Percentiles rank a stretch among this genome's conserved stretches.
Evolutionary conservation across 176 grass and related monocot genomes (phyloP).

Genomic region (Carex scoparia): DNA sequence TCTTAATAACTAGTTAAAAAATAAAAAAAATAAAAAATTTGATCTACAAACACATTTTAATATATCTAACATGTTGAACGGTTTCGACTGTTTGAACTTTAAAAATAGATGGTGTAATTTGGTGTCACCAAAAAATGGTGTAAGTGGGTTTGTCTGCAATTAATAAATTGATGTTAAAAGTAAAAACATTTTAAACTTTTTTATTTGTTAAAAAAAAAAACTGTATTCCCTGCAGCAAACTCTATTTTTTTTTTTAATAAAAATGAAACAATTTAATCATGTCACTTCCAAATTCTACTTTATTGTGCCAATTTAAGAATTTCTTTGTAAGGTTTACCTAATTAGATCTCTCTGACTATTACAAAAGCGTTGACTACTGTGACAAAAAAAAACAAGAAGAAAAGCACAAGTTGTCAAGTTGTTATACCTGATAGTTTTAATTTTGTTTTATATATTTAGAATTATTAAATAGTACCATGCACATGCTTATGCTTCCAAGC

Average conservation of each 20-base stretch:
- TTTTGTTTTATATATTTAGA: conserved; percentile 10
- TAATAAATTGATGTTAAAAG: not conserved
- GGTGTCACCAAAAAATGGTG: too few relatives aligned
- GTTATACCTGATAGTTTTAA: not conserved
- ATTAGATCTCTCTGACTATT: not conserved
- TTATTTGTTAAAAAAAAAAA: not conserved
- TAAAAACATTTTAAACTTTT: not conserved
- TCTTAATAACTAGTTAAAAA: too few relatives aligned
- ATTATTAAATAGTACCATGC: not conserved
- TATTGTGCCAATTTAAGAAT: not conserved
- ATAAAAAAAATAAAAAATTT: too few relatives aligned
- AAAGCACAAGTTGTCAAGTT: not conserved
- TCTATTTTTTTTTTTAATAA: not conserved
- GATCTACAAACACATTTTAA: too few relatives aligned
- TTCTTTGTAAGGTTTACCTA: not conserved
- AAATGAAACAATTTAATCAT: not conserved
- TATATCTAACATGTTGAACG: too few relatives aligned
- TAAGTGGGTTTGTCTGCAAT: not conserved
- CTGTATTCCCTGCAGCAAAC: not conserved
- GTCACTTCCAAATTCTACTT: not conserved
- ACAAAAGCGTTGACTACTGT: not conserved
- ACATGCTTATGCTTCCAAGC: conserved; percentile 6
- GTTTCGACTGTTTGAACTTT: too few relatives aligned
- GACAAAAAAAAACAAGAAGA: not conserved
- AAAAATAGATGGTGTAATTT: too few relatives aligned